phyloP scores from a whole-genome alignment of 1,139 yeast genomes.

The Entelexis sorbosivorans region DNA sequence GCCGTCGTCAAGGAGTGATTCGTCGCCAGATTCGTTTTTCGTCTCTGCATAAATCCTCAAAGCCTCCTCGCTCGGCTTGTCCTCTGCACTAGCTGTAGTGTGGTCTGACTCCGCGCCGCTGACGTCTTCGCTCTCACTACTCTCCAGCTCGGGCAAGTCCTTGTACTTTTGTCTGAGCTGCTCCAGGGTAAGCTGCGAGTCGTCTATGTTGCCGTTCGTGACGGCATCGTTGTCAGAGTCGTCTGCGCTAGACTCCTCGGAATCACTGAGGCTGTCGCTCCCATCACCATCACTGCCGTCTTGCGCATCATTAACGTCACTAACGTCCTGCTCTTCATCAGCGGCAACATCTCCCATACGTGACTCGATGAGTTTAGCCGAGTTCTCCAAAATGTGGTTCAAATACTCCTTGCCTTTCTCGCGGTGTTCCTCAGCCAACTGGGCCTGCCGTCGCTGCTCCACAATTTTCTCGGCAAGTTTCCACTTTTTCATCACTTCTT shows the following conservation, averaged over 20 bases:
- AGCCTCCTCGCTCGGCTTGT: conserved; percentile 25
- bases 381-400: conserved; percentile 79
- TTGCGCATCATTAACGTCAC: conserved; percentile 8
- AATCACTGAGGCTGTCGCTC: neutral
- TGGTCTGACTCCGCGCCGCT: too few species aligned
- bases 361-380: conserved; percentile 81
- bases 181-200: conserved; percentile 51
- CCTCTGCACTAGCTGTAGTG: too few species aligned
- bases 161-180: conserved; percentile 58
- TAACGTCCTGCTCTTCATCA: conserved; percentile 23
- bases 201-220: conserved; percentile 30
- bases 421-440: conserved; percentile 41
- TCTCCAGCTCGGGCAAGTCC: conserved; percentile 32
- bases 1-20: conserved; percentile 6
- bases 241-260: neutral
- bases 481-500: conserved; percentile 88
- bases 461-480: conserved; percentile 74
- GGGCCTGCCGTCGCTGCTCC: conserved; percentile 33
- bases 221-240: conserved; percentile 1
- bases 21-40: conserved; percentile 7
- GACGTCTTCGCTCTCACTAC: conserved; percentile 21
- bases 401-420: conserved; percentile 79
- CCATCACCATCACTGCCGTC: conserved; percentile 3
- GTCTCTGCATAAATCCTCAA: conserved; percentile 21
- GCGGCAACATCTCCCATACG: conserved; percentile 34